Evolutionary conservation across 1,284 basidiomycete species (phyloP), one percentile per base, ranked within the genome.

Genomic region (Irpex lacteus): DNA sequence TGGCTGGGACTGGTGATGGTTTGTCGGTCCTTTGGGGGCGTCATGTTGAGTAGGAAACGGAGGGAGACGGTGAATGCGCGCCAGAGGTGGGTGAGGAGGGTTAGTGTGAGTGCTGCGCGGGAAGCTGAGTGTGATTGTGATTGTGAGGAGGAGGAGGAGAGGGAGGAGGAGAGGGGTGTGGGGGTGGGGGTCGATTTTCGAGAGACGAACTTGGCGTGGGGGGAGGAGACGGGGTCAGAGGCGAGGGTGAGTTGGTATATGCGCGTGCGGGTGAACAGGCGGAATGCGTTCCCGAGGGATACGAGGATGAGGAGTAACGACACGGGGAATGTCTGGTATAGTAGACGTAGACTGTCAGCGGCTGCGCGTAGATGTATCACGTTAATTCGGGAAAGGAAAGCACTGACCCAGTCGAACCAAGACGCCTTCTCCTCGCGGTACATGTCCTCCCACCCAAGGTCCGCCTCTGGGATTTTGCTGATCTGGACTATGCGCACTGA

Each of bases 321-420:
- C 62, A 85, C 75, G 5, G 85, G 86, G 40, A 85, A 78, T 2
- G 88, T 90, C 90, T 91, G 67, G 21, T 60, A 34, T 54, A 56
- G 55, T 38, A 63, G 60, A 47, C 18, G 21, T 50, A 18, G 26
- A 26, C 26, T 26, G 26, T 26, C 26, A 26, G 26, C 26, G 34
- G 5, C 5, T 54, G 9, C 11, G 18, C 56, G 32, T 18, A 44
- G 32, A 13, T 18, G 5, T 54, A 54, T n/a, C n/a, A n/a, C n/a
- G n/a, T 3, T 49, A 58, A 9, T 18, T 36, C 36, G 49, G 44
- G n/a, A 21, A 26, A 26, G 40, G 5, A 44, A 15, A 55, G 3
- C 19, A 76, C 86, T 67, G 59, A 91, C 91, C 91, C 90, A 93
- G 75, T 91, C 87, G 66, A 92, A 88, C 90, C 90, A 92, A 5